Conservation (phyloP, 441 rosid species). For the Jatropha podagrica region DNA sequence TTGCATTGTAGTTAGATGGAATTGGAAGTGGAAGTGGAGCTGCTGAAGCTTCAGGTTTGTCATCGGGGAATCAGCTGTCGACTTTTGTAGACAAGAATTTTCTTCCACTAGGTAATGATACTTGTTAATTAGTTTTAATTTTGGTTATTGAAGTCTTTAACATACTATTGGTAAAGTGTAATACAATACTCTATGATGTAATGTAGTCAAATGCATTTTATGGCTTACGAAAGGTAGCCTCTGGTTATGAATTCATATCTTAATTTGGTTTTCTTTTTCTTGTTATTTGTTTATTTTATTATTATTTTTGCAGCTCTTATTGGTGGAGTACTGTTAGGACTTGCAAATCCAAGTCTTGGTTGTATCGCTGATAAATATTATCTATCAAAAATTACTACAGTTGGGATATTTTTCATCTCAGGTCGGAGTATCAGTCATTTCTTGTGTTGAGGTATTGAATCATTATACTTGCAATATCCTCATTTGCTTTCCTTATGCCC, state of each 20-base stretch:
- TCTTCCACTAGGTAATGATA: slow-evolving; percentile 66
- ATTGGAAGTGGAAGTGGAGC: slow-evolving; percentile 28
- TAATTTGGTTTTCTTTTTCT: slow-evolving; percentile 21
- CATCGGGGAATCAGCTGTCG: slow-evolving; percentile 49
- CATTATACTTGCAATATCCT: neutral
- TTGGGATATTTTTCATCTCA: slow-evolving; percentile 78
- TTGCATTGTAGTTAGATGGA: slow-evolving; percentile 34
- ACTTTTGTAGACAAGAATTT: slow-evolving; percentile 60
- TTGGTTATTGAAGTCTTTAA: neutral
- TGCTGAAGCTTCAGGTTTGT: slow-evolving; percentile 26
- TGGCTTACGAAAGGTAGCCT: too few species aligned
- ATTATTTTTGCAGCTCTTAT: slow-evolving; percentile 61
- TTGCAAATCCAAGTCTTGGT: slow-evolving; percentile 83
- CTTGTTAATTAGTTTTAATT: neutral
- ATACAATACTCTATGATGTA: too few species aligned
- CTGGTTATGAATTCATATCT: neutral
- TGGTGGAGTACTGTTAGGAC: slow-evolving; percentile 79
- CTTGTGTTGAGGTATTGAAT: neutral
- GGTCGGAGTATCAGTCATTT: slow-evolving; percentile 36
- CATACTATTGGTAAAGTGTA: neutral
- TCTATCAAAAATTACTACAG: slow-evolving; percentile 74
- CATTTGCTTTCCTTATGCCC: neutral
- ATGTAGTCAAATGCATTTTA: neutral
- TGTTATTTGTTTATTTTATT: neutral
- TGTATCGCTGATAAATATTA: slow-evolving; percentile 76